These are phyloP conservation scores for Mortierella claussenii DNA, from an alignment of 192 early-diverging fungal species.

Conservation along the genomic window DNA sequence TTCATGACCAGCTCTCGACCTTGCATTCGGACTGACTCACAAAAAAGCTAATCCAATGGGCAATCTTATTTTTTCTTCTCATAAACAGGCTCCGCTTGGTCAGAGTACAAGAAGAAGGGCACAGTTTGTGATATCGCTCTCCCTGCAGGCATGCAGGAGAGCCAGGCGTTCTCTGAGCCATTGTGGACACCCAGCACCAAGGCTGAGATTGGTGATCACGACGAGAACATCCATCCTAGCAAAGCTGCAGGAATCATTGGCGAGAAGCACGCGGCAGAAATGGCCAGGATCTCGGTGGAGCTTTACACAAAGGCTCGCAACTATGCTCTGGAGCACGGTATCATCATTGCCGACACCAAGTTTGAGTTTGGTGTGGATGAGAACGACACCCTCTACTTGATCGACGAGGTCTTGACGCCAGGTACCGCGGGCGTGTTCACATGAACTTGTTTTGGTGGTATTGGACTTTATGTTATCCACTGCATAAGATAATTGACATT, in stretches of 20 bases:
- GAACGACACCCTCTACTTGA: conserved; percentile 81
- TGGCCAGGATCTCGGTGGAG: conserved; percentile 77
- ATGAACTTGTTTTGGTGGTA: neutral
- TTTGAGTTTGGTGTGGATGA: conserved; percentile 98
- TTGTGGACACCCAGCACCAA: conserved; percentile 99
- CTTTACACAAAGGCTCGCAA: conserved; percentile 90
- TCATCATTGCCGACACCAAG: conserved; percentile 99
- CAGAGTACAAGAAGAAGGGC: conserved; percentile 92
- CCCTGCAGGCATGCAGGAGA: conserved; percentile 83
- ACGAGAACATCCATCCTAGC: conserved; percentile 98
- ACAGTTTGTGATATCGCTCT: conserved; percentile 94
- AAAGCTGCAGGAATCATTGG: conserved; percentile 90
- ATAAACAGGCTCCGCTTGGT: conserved; percentile 86
- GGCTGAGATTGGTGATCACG: conserved; percentile 97
- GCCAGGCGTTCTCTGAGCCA: conserved; percentile 81
- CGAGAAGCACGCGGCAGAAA: conserved; percentile 75
- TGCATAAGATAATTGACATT: too few relatives aligned
- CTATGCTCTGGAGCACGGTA: conserved; percentile 84
- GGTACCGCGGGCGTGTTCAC: too few relatives aligned
- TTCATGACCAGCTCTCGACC: too few relatives aligned
- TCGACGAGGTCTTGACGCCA: conserved; percentile 98
- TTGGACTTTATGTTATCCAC: neutral
- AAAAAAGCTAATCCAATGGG: neutral
- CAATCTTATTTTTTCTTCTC: conserved; percentile 1
- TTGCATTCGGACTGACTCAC: too few relatives aligned